Base-by-base conservation (phyloP, 2,329 filamentous ascomycete species). In the Lomentospora prolificans region DNA sequence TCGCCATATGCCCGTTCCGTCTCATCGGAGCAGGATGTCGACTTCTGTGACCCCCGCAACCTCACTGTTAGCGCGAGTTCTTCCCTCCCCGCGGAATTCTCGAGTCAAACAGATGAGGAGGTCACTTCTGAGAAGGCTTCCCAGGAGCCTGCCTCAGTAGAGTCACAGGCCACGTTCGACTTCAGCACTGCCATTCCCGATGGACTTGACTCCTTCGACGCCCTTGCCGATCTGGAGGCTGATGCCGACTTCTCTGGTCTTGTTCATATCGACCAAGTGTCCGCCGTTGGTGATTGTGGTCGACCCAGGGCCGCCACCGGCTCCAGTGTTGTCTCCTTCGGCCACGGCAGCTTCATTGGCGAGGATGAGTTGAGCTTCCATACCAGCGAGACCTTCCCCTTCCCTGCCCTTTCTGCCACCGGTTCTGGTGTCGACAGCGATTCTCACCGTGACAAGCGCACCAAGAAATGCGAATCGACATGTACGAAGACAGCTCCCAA, bases 11-110 rank as follows among this genome's bases (percentile, higher is more conserved):
- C 89, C 62, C 77, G 80, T 64, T 83, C 87, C 56, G 75, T 85
- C 67, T 74, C 79, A 50, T 83, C 84, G 2, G 86, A 90, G 65
- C 77, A 80, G 62, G 86, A 90, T 69, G 79, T 90, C 62, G 86
- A 90, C 72, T 95, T 94, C 69, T 96, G 92, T 71, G 91, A 96
- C 67, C 91, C 92, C 31, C 85, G 91, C 66, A 89, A 95, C 67
- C 75, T 96, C 60, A 95, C 88, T 19, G 89, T 96, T 27, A 78
- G 74, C 55, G 70, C 70, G 66, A 78, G 75, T 63, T 68, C 76
- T 39, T 76, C 73, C 7, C 66, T 78, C 53, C 71, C 76, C 6
- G 71, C 78, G 50, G 86, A 90, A 62, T 85, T 89, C 62, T 78
- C 85, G 44, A 79, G 79, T 17, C 72, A 88, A n/a, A 77, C 76